phyloP scores from a whole-genome alignment of 108 stramenopile genomes.

The Mediolabrus comicus region DNA sequence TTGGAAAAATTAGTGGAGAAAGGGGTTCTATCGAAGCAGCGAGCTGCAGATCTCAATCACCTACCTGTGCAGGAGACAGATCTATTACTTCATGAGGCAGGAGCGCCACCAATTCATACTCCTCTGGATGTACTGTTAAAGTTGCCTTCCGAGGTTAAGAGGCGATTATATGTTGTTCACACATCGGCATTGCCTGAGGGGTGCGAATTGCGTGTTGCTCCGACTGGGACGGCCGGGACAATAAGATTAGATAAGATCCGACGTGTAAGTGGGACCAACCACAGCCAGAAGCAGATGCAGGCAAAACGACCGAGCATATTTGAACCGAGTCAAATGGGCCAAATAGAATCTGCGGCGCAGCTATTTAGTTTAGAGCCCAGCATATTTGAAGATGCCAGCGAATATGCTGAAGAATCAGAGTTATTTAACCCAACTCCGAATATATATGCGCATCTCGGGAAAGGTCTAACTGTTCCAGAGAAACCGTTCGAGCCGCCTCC shows the following conservation, averaged over 20 bases:
- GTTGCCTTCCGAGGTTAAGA: conserved; percentile 75
- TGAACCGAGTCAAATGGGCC: conserved; percentile 5
- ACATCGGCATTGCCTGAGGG: conserved; percentile 75
- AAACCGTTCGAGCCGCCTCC: conserved; percentile 48
- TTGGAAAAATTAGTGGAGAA: conserved; percentile 64
- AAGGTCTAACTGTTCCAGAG: background rate
- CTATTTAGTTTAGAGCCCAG: background rate
- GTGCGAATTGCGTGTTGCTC: conserved; percentile 76
- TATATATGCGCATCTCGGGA: conserved; percentile 16
- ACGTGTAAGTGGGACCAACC: conserved; percentile 16
- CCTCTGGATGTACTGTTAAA: conserved; percentile 77
- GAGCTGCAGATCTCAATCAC: conserved; percentile 78
- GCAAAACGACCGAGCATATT: conserved; percentile 20
- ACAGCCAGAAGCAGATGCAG: background rate
- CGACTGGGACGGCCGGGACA: conserved; percentile 89
- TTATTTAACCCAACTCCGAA: conserved; percentile 25
- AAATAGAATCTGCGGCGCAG: background rate
- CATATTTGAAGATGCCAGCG: conserved; percentile 21
- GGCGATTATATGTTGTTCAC: conserved; percentile 92
- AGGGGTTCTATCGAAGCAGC: conserved; percentile 72
- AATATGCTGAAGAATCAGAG: conserved; percentile 31
- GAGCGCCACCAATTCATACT: conserved; percentile 93
- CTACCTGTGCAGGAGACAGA: conserved; percentile 88
- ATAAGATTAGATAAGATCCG: conserved; percentile 66
- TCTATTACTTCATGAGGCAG: conserved; percentile 89